phyloP scores from a whole-genome alignment of 208 protist genomes.

The Porcisia hertigi region DNA sequence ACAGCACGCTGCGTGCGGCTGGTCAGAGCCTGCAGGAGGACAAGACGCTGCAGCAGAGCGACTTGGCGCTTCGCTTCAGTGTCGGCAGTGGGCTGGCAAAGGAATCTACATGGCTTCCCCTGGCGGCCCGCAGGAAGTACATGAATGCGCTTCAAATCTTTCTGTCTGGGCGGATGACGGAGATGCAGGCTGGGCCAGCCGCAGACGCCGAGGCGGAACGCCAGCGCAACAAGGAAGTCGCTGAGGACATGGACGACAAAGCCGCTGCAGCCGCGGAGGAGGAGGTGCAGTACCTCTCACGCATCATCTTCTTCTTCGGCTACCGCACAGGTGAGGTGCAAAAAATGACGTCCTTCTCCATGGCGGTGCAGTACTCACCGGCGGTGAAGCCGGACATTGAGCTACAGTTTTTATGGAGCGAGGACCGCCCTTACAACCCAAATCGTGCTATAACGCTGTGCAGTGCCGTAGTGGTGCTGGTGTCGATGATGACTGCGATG shows the following conservation, averaged over 20 bases:
- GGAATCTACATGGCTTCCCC: constrained; percentile 75
- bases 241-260: background rate
- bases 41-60: constrained; percentile 35
- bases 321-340: constrained; percentile 58
- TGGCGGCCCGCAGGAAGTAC: constrained; percentile 33
- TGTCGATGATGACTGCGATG: constrained; percentile 37
- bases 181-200: constrained; percentile 1
- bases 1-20: constrained; percentile 13
- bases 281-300: constrained; percentile 39
- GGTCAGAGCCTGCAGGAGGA: constrained; percentile 12
- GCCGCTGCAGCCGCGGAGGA: background rate
- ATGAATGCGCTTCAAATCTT: constrained; percentile 3
- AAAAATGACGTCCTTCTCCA: constrained; percentile 57
- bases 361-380: constrained; percentile 39
- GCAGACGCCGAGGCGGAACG: background rate
- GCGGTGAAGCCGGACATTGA: constrained; percentile 27
- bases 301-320: constrained; percentile 59
- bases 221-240: constrained; percentile 4
- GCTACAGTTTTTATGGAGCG: constrained; percentile 59
- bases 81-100: constrained; percentile 57
- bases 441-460: constrained; percentile 52
- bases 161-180: background rate
- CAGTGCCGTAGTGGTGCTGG: constrained; percentile 39
- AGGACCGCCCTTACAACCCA: constrained; percentile 72
- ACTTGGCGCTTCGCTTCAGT: constrained; percentile 60